A percentile compares a stretch with the other conserved stretches of the same genome.
These are phyloP conservation scores for Komagataella mondaviorum DNA, from an alignment of 805 yeast genomes.

Conservation along the genomic window DNA sequence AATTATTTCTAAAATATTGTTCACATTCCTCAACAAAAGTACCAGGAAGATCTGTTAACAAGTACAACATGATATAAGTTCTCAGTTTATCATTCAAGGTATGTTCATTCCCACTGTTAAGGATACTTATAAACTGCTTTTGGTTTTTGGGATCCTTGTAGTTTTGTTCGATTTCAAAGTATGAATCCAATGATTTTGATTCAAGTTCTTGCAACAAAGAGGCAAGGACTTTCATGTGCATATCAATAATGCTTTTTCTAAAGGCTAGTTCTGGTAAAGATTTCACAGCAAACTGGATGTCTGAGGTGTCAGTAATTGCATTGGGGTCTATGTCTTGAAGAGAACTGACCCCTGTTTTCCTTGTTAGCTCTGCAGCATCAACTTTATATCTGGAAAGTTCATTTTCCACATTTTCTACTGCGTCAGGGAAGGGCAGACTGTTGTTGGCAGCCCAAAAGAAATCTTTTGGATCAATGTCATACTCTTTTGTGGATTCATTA, in stretches of 20 bases:
- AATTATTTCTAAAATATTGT: conserved; percentile 35
- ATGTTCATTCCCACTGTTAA: conserved; percentile 30
- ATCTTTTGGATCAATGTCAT: conserved; percentile 87
- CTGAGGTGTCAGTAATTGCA: conserved; percentile 38
- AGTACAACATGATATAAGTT: conserved; percentile 69
- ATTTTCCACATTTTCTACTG: conserved; percentile 90
- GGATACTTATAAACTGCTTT: conserved; percentile 44
- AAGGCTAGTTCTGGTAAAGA: conserved; percentile 87
- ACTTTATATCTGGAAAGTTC: conserved; percentile 72
- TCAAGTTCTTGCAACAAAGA: conserved; percentile 72
- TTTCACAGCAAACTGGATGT: conserved; percentile 77
- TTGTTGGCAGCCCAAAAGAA: conserved; percentile 84
- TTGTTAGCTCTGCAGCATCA: conserved; percentile 80
- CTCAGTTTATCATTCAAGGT: conserved; percentile 66
- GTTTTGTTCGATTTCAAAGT: conserved; percentile 89
- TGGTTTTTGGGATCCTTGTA: conserved; percentile 46
- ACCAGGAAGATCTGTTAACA: conserved; percentile 33
- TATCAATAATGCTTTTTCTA: conserved; percentile 77
- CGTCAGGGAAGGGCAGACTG: conserved; percentile 91
- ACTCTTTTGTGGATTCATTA: conserved; percentile 33
- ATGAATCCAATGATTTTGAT: conserved; percentile 76
- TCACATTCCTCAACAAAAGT: conserved; percentile 48
- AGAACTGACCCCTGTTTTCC: conserved; percentile 58
- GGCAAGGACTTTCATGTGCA: conserved; percentile 93
- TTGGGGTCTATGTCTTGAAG: conserved; percentile 64